These are phyloP conservation scores for Solanum chacoense DNA, from an alignment of 305 asterid species.

Conservation along the genomic window DNA sequence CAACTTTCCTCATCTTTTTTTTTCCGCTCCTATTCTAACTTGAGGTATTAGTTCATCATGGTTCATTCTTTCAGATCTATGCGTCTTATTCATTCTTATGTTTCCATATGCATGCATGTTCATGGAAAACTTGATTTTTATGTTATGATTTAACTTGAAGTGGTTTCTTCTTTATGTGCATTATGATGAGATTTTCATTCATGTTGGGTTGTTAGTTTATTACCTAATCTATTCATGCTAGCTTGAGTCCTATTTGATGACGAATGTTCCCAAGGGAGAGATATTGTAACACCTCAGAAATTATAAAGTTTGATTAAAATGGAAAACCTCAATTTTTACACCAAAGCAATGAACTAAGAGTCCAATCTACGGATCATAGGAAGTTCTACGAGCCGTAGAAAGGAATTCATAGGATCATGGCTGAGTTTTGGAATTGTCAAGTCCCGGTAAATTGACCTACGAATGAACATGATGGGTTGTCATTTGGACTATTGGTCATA, in stretches of 20 bases:
- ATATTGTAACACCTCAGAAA: not conserved
- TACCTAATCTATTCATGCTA: not conserved
- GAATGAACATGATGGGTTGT: not conserved
- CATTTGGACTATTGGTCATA: not conserved
- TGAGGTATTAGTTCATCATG: not conserved
- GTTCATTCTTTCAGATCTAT: not conserved
- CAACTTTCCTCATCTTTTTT: not conserved
- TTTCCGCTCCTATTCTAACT: not conserved
- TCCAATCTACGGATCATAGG: not conserved
- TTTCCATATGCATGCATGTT: not conserved
- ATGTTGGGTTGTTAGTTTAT: not conserved
- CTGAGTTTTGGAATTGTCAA: not conserved
- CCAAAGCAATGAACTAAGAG: not conserved
- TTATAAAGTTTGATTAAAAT: not conserved
- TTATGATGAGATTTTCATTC: not conserved
- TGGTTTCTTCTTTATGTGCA: not conserved
- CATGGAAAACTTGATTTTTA: not conserved
- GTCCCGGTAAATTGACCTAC: not conserved
- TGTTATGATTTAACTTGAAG: not conserved
- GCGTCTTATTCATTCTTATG: not conserved
- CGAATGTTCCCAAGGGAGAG: not conserved
- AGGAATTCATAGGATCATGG: not conserved
- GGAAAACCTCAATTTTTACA: not conserved
- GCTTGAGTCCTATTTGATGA: not conserved
- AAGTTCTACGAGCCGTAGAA: not conserved